Percentiles rank a stretch among this genome's conserved stretches.
Conservation (phyloP, 331 rosid genomes). For the Malus hybrid region DNA sequence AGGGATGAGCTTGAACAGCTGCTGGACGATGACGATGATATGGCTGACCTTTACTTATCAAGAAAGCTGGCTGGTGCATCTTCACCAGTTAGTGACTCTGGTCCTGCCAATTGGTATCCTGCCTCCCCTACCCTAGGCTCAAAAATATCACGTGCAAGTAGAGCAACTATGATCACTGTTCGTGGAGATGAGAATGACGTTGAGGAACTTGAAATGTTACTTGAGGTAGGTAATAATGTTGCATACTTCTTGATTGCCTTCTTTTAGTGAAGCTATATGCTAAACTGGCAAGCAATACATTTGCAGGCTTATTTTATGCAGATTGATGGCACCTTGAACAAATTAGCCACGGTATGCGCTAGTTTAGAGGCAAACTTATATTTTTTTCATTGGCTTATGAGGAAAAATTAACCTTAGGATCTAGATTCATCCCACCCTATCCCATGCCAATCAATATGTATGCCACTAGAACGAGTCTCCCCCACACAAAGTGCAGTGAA, state of each 20-base stretch:
- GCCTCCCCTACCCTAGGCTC: conserved; percentile 60
- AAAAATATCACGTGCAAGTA: conserved; percentile 71
- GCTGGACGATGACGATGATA: conserved; percentile 83
- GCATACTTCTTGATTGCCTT: not conserved
- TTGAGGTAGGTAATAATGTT: conserved; percentile 74
- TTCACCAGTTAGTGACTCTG: conserved; percentile 65
- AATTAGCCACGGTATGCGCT: conserved; percentile 55
- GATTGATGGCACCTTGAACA: conserved; percentile 72
- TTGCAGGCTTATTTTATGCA: conserved; percentile 90
- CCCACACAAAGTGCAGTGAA: too few relatives aligned
- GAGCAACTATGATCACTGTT: conserved; percentile 55
- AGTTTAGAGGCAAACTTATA: not conserved
- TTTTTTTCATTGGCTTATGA: not conserved
- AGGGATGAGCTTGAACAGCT: conserved; percentile 89
- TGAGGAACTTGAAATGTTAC: conserved; percentile 86
- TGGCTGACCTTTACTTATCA: conserved; percentile 89
- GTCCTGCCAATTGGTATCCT: conserved; percentile 42
- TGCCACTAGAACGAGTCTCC: not conserved
- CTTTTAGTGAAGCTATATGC: conserved; percentile 1
- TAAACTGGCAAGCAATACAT: not conserved
- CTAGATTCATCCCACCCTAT: not conserved
- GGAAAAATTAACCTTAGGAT: not conserved
- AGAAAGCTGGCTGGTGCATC: conserved; percentile 61
- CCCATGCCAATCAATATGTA: not conserved
- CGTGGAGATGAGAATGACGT: conserved; percentile 67